Base-by-base conservation (phyloP, 768 basidiomycete genomes). In the Neoboletus magnificus region DNA sequence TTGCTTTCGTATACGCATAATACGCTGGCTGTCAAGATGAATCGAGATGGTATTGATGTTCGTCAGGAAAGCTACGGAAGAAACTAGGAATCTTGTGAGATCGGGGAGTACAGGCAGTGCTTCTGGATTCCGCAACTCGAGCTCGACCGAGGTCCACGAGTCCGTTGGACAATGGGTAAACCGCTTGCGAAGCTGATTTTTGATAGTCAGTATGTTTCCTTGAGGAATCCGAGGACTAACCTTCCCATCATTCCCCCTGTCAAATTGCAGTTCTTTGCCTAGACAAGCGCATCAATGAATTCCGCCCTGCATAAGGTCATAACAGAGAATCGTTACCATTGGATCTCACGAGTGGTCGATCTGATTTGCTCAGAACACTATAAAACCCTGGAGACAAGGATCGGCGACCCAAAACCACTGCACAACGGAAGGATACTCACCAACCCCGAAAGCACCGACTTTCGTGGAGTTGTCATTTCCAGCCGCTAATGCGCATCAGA, bases 291-390 rank as follows among this genome's bases (percentile, higher is more conserved):
- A 33, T 23, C 3, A 15, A 32, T 53, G 41, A 40, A 35, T 41
- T 13, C 37, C 12, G 6, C 13, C 3, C 2, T 22, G 12, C 22
- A 16, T 22, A 12, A 44, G 5, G 25, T 12, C 15, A 11, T 8
- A 8, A 48, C 15, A 30, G 39, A n/a, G 3, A 36, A 22, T 30
- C 0, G 4, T 51, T 40, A 61, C 60, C 55, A 15, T 32, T 10
- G 5, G 60, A 61, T 7, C 0, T 62, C 10, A 61, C 55, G 4
- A 57, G 35, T 13, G 60, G 60, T 32, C 25, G 32, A 36, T 61
- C 48, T 15, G 55, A 50, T 48, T 50, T 62, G 18, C 60, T 61
- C 32, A 61, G 40, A 23, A 50, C 60, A 9, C 60, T 53, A 49
- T 61, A 61, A 50, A 61, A 61, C 15, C 60, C 60, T 61, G 20